Evolutionary conservation across 202 grass and related monocot genomes (phyloP).

Genomic region (Zoysia matrella): DNA sequence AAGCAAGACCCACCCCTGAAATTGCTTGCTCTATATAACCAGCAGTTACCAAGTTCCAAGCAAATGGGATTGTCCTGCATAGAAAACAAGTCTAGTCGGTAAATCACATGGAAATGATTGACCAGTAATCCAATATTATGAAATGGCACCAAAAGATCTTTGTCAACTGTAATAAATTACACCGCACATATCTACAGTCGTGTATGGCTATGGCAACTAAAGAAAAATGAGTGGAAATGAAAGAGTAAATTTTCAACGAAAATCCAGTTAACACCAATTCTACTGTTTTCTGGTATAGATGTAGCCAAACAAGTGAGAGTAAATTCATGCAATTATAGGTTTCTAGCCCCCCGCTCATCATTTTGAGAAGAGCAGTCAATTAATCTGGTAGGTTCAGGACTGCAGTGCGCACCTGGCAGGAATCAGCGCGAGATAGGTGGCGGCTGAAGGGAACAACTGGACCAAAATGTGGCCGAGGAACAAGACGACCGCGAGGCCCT

Average conservation of each 20-base stretch:
- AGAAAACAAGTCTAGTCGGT: conserved; percentile 34
- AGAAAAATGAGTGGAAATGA: background rate
- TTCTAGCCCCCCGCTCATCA: too few relatives aligned
- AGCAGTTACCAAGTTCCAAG: conserved; percentile 92
- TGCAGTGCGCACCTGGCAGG: conserved; percentile 64
- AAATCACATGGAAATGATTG: conserved; percentile 1
- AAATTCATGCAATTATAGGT: too few relatives aligned
- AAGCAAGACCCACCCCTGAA: conserved; percentile 51
- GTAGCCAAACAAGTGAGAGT: background rate
- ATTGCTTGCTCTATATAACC: conserved; percentile 92
- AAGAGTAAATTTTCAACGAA: background rate
- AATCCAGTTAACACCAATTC: background rate
- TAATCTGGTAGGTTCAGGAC: background rate
- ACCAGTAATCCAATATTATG: background rate
- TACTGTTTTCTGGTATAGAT: background rate
- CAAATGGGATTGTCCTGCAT: conserved; percentile 84
- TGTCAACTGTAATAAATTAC: background rate
- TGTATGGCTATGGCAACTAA: background rate
- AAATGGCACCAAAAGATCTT: conserved; percentile 25
- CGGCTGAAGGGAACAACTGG: conserved; percentile 64
- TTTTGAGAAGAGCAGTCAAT: background rate
- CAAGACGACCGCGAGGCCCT: conserved; percentile 72
- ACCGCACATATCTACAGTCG: background rate
- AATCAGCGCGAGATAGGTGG: conserved; percentile 70
- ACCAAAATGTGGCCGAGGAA: conserved; percentile 62